A percentile compares a stretch with the other conserved stretches of the same genome.
phyloP scores from a whole-genome alignment of 2,329 filamentous ascomycete species.

The Dendrostoma leiphaemia region DNA sequence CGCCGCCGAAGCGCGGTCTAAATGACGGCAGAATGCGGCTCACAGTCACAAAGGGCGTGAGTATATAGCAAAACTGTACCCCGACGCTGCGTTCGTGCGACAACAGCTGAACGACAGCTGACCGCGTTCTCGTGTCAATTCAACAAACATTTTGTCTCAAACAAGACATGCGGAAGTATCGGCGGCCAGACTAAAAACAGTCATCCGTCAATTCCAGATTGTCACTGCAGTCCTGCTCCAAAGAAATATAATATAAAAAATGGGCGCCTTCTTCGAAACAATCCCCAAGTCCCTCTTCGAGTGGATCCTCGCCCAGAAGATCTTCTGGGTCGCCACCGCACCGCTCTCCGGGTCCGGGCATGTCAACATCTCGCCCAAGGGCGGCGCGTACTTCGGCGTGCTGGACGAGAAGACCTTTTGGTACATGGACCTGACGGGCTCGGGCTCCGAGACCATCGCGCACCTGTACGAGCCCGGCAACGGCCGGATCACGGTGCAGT shows the following conservation, averaged over 20 bases:
- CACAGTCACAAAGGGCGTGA: too few species aligned
- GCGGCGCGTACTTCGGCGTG: conserved; percentile 61
- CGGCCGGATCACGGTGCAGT: conserved; percentile 71
- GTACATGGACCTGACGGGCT: conserved; percentile 74
- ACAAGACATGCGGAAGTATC: too few species aligned
- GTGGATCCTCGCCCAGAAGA: conserved; percentile 65
- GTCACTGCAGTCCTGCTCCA: too few species aligned
- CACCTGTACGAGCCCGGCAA: conserved; percentile 69
- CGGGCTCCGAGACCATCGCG: conserved; percentile 72
- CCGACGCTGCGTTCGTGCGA: too few species aligned
- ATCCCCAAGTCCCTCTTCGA: conserved; percentile 54
- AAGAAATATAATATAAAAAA: too few species aligned
- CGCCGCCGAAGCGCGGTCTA: neutral
- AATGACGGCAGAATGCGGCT: too few species aligned
- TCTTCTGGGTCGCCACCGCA: conserved; percentile 76
- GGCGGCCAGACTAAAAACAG: neutral
- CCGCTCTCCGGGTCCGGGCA: conserved; percentile 62
- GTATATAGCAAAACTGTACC: neutral
- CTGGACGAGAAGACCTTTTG: conserved; percentile 57
- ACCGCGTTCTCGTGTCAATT: too few species aligned
- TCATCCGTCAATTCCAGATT: neutral
- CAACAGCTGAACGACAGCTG: too few species aligned
- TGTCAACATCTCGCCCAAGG: conserved; percentile 77
- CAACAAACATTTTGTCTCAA: too few species aligned
- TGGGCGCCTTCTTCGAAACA: conserved; percentile 18